A percentile compares a stretch with the other conserved stretches of the same genome.
Conservation (phyloP, 108 stramenopile genomes). For the Cyclostephanos invisitatus region DNA sequence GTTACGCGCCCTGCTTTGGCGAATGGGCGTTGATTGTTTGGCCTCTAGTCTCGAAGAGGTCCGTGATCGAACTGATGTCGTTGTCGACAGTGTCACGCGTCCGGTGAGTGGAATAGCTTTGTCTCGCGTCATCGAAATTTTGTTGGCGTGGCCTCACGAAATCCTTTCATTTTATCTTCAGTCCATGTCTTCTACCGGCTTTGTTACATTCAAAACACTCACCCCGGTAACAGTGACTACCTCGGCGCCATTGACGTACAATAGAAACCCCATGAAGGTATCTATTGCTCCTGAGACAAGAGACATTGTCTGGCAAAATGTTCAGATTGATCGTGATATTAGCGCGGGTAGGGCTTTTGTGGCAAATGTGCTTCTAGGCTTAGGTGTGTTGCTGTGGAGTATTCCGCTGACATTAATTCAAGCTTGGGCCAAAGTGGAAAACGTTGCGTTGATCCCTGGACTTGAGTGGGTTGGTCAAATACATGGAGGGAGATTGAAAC, state of each 20-base stretch:
- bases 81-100: slow-evolving; percentile 51
- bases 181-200: slow-evolving; percentile 60
- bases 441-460: slow-evolving; percentile 48
- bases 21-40: slow-evolving; percentile 55
- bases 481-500: slow-evolving; percentile 26
- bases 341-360: slow-evolving; percentile 33
- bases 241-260: slow-evolving; percentile 49
- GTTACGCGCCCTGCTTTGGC: slow-evolving; percentile 37
- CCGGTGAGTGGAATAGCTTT: slow-evolving; percentile 3
- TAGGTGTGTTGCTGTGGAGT: slow-evolving; percentile 58
- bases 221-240: slow-evolving; percentile 49
- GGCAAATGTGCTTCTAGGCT: slow-evolving; percentile 44
- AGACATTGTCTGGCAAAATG: slow-evolving; percentile 61
- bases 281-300: slow-evolving; percentile 55
- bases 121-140: neutral
- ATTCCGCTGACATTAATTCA: slow-evolving; percentile 58
- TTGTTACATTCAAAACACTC: slow-evolving; percentile 62
- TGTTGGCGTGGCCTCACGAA: neutral
- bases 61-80: slow-evolving; percentile 42
- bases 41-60: slow-evolving; percentile 38
- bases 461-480: slow-evolving; percentile 42
- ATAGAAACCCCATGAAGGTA: slow-evolving; percentile 44
- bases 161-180: neutral
- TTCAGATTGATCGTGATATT: slow-evolving; percentile 45
- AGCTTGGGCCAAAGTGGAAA: slow-evolving; percentile 53